Conservation (phyloP, 2,329 filamentous ascomycete species). For the Ophiostoma sp. region DNA sequence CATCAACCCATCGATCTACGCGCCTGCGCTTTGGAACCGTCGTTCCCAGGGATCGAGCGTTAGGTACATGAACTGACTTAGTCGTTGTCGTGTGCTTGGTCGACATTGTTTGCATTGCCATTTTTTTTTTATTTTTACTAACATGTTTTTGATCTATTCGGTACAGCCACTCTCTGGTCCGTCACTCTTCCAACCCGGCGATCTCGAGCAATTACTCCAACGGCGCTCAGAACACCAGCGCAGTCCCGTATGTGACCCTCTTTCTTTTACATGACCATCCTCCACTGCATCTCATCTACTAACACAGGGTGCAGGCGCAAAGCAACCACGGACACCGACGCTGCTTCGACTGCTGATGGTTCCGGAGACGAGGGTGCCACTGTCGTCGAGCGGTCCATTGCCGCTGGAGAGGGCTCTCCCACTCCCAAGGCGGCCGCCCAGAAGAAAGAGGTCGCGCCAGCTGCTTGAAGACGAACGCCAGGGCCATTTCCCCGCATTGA, state of each 20-base stretch:
- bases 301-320: constrained; percentile 38
- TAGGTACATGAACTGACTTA: constrained; percentile 31
- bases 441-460: constrained; percentile 1
- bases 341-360: constrained; percentile 48
- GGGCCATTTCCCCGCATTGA: background rate
- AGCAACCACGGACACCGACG: constrained; percentile 43
- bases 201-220: background rate
- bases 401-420: constrained; percentile 34
- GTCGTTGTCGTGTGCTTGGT: background rate
- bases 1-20: constrained; percentile 52
- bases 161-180: constrained; percentile 1
- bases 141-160: background rate
- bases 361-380: constrained; percentile 55
- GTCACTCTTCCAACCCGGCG: constrained; percentile 14
- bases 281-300: background rate
- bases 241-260: background rate
- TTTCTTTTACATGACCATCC: background rate
- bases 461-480: background rate
- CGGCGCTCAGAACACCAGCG: background rate
- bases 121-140: background rate
- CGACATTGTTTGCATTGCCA: background rate
- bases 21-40: constrained; percentile 43
- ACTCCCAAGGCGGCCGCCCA: constrained; percentile 20
- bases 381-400: constrained; percentile 51
- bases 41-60: constrained; percentile 30